Evolutionary conservation across 371 early-diverging fungal genomes (phyloP).

Genomic region (Mortierella sp.): DNA sequence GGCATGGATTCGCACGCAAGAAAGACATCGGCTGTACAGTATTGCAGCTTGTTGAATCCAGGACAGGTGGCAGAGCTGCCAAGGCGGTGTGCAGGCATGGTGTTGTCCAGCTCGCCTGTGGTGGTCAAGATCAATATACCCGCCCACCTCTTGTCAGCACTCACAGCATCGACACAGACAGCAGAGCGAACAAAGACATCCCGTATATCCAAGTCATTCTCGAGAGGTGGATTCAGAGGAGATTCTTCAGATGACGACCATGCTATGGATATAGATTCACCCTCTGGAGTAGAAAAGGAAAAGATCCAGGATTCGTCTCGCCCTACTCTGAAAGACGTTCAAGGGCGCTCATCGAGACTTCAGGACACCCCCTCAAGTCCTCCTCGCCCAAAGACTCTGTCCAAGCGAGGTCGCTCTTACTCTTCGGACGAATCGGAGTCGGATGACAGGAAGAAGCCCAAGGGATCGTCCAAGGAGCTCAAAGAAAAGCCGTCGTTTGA

Average conservation of each 20-base stretch:
- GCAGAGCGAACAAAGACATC: slow-evolving; percentile 23
- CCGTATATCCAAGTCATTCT: neutral
- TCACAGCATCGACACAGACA: slow-evolving; percentile 18
- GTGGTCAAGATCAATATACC: slow-evolving; percentile 53
- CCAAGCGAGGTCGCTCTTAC: slow-evolving; percentile 29
- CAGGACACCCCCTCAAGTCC: slow-evolving; percentile 17
- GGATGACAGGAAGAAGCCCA: slow-evolving; percentile 27
- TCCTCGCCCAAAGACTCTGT: slow-evolving; percentile 6
- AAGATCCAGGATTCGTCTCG: slow-evolving; percentile 12
- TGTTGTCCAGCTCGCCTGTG: slow-evolving; percentile 31
- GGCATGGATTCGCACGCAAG: slow-evolving; percentile 27
- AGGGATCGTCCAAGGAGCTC: slow-evolving; percentile 9
- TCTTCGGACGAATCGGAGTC: slow-evolving; percentile 35
- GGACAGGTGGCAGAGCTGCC: slow-evolving; percentile 42
- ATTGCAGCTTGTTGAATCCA: slow-evolving; percentile 26
- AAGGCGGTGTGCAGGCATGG: slow-evolving; percentile 17
- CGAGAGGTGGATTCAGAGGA: slow-evolving; percentile 13
- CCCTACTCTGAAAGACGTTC: slow-evolving; percentile 8
- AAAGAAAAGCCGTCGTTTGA: slow-evolving; percentile 17
- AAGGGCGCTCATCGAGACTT: slow-evolving; percentile 10
- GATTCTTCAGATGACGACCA: slow-evolving; percentile 33
- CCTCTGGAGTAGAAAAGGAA: slow-evolving; percentile 21
- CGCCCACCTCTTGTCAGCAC: slow-evolving; percentile 27
- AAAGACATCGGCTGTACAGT: slow-evolving; percentile 28
- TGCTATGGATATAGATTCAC: slow-evolving; percentile 21